Base-by-base conservation (phyloP, 352 stramenopile genomes). In the Phytophthora sp. region DNA sequence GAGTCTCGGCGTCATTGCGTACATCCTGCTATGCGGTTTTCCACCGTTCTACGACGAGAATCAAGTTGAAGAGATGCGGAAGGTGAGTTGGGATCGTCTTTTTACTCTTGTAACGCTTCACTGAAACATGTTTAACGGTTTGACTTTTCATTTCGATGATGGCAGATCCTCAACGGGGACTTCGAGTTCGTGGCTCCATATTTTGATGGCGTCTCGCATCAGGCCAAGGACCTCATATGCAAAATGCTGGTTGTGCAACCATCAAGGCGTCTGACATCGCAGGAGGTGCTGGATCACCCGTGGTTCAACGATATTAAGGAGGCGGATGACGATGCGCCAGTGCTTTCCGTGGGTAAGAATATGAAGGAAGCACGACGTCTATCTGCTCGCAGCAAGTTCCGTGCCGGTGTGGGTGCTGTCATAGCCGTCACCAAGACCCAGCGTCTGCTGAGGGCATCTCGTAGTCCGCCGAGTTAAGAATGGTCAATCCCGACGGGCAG, bases 11-110 rank as follows among this genome's bases (percentile, higher is more conserved):
- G 86, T 94, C 33, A 93, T 95, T 66, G 80, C 80, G 30, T 94
- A 94, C 77, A 98, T 99, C 70, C 68, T 99, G 41, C 63, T 99
- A 12, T 98, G 91, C 62, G 97, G 97, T 5, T 98, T 97, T 49
- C 97, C 97, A 20, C 97, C 97, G 1, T 99, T 99, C 76, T 98
- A 99, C 79, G 88, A 98, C 54, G 93, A 98, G 57, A 91, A 95
- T 69, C 84, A 91, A 60, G 80, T 91, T 18, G 81, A 90, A 57
- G 84, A 93, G 52, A 93, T 94, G 82, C 79, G 81, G 23, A 94
- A 92, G 63, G 81, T 88, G 31, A 8, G 44, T 59, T 38, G 2
- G 12, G 0, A 2, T 16, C n/a, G 21, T 29, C 20, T 38, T 31
- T 30, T 30, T 23, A 26, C 3, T 35, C 15, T 41, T n/a, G 26